Evolutionary conservation across 805 yeast species (phyloP), one percentile per base, ranked within the genome.

Genomic region (Saturnispora galanensis): DNA sequence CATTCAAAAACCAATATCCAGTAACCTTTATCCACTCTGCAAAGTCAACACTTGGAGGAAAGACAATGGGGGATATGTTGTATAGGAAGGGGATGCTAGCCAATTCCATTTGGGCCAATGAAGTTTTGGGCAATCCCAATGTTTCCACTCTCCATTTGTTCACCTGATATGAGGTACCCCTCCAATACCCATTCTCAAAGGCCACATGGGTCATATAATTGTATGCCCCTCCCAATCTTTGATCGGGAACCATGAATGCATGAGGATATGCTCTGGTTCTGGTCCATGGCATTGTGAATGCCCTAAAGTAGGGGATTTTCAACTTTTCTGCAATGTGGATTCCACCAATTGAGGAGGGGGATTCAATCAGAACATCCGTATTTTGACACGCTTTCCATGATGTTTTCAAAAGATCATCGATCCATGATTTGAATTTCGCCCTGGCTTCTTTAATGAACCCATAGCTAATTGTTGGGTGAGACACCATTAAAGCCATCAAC

Each of bases 201-300:
- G 90, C 76, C 7, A 88, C 90, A 64, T 90, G 95, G 0, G 97
- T 88, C 65, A 90, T 69, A 57, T 86, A 85, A 58, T 90, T 90
- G 64, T 90, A 90, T 9, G 89, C 82, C 3, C 97, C 96, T 10
- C 96, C 96, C 59, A 83, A 74, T 57, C 83, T 86, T 62, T 85
- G 94, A 48, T 88, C 96, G 0, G 97, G 96, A 7, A 86, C 95
- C 58, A 89, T 78, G 51, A 90, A 88, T 0, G 97, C 97, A 68
- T 90, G 97, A 1, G 97, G 97, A 58, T 90, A 90, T 0, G 96
- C 95, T 52, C 95, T 71, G 1, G 97, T 89, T 49, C 95, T 67
- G 0, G 97, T 86, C 97, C 97, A 90, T 0, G 97, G 97, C 97
- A 90, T 90, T 0, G 97, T 90, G 59, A 90, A 90, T 0, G 97